Percentiles rank a stretch among this genome's conserved stretches.
Conservation (phyloP, 805 yeast species). For the Vanderwaltozyma tropicalis region DNA sequence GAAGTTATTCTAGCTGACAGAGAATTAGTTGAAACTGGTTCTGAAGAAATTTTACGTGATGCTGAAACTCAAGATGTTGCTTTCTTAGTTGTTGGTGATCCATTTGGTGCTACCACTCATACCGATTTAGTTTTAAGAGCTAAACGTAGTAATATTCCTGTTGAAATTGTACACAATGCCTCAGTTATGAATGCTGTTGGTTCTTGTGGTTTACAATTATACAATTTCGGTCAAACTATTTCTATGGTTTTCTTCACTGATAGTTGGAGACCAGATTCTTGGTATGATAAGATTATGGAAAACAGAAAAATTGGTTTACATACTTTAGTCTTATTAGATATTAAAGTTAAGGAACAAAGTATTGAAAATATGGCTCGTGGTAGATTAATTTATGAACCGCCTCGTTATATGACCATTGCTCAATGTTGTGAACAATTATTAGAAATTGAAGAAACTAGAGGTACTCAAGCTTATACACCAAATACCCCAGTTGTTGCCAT, state of each 20-base stretch:
- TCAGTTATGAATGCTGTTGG: conserved; percentile 98
- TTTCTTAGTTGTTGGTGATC: conserved; percentile 93
- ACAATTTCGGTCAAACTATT: conserved; percentile 95
- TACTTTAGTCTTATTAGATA: conserved; percentile 78
- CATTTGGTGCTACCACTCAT: conserved; percentile 96
- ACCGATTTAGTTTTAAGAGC: conserved; percentile 91
- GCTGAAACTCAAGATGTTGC: conserved; percentile 82
- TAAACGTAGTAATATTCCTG: conserved; percentile 65
- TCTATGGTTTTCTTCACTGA: conserved; percentile 94
- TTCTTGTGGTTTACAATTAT: conserved; percentile 90
- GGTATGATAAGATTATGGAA: conserved; percentile 81
- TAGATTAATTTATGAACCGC: conserved; percentile 86
- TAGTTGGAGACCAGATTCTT: conserved; percentile 91
- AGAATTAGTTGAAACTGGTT: conserved; percentile 84
- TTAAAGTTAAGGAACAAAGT: conserved; percentile 94
- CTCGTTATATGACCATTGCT: conserved; percentile 86
- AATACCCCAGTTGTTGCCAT: conserved; percentile 91
- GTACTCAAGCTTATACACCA: conserved; percentile 70
- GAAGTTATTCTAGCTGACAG: conserved; percentile 84
- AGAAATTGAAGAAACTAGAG: conserved; percentile 74
- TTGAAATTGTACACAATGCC: conserved; percentile 86
- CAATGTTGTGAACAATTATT: conserved; percentile 82
- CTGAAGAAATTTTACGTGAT: conserved; percentile 68
- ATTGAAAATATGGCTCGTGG: conserved; percentile 91
- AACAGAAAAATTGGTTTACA: conserved; percentile 86